phyloP scores from a whole-genome alignment of 1,284 basidiomycete species.

The Cutaneotrichosporon sp. region DNA sequence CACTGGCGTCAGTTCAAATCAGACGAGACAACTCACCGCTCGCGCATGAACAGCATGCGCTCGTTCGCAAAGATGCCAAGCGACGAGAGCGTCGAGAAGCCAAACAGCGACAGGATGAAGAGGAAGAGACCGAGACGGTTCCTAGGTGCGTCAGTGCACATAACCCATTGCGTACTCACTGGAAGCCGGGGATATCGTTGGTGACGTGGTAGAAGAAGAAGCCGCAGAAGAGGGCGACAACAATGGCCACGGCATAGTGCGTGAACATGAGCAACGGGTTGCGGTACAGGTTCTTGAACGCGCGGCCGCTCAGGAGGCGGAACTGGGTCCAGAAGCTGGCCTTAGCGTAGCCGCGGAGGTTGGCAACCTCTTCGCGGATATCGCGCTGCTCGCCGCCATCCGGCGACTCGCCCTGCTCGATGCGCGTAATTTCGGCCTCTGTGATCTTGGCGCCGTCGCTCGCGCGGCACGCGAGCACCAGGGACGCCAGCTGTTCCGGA shows the following conservation, averaged over 20 bases:
- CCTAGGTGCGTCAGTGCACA: slow-evolving; percentile 14
- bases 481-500: slow-evolving; percentile 63
- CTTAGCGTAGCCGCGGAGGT: slow-evolving; percentile 71
- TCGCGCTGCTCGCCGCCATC: slow-evolving; percentile 31
- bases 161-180: slow-evolving; percentile 52
- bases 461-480: slow-evolving; percentile 65
- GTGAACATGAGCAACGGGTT: slow-evolving; percentile 86
- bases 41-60: slow-evolving; percentile 89
- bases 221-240: slow-evolving; percentile 63
- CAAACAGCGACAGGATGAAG: slow-evolving; percentile 90
- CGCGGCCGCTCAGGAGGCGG: slow-evolving; percentile 81
- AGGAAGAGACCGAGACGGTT: slow-evolving; percentile 77
- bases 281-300: slow-evolving; percentile 96
- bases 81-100: slow-evolving; percentile 90
- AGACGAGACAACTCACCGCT: slow-evolving; percentile 57
- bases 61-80: slow-evolving; percentile 89
- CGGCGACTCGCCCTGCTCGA: slow-evolving; percentile 45
- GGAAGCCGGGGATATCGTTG: slow-evolving; percentile 90
- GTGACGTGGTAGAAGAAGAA: slow-evolving; percentile 52
- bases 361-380: slow-evolving; percentile 56
- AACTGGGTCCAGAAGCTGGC: slow-evolving; percentile 87
- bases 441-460: slow-evolving; percentile 65
- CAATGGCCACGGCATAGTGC: slow-evolving; percentile 81
- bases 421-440: slow-evolving; percentile 59
- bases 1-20: slow-evolving; percentile 51